These are phyloP conservation scores for Tephrocybe sp. DNA, from an alignment of 768 basidiomycete genomes.

Conservation along the genomic window DNA sequence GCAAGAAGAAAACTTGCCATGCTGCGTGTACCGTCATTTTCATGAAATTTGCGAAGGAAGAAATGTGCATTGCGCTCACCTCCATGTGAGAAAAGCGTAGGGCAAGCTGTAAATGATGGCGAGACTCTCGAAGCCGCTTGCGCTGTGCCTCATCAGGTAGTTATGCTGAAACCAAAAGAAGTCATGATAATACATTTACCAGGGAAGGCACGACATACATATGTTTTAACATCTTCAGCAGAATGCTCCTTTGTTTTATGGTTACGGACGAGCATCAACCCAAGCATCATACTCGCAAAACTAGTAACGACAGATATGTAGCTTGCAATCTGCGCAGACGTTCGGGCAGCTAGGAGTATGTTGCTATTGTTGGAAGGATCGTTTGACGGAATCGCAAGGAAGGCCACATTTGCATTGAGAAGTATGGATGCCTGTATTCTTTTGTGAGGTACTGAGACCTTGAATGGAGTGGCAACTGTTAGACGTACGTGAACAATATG, in stretches of 20 bases:
- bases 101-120: conserved; percentile 9
- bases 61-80: conserved; percentile 13
- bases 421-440: conserved; percentile 42
- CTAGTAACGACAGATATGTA: conserved; percentile 43
- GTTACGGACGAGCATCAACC: conserved; percentile 40
- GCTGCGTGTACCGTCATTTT: conserved; percentile 12
- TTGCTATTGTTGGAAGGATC: conserved; percentile 31
- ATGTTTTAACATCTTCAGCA: conserved; percentile 16
- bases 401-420: conserved; percentile 45
- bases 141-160: not conserved
- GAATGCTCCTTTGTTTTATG: conserved; percentile 30
- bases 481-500: conserved; percentile 41
- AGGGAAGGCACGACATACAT: not conserved
- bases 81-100: conserved; percentile 12
- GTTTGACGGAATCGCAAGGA: conserved; percentile 44
- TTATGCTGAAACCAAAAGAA: not conserved
- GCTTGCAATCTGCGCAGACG: conserved; percentile 35
- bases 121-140: conserved; percentile 2
- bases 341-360: conserved; percentile 15
- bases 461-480: too few relatives aligned
- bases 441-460: too few relatives aligned
- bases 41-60: not conserved
- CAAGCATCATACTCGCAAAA: conserved; percentile 40
- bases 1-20: conserved; percentile 25
- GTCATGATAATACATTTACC: not conserved